Conservation (phyloP, 257 asterid species). For the Paulownia fortunei region DNA sequence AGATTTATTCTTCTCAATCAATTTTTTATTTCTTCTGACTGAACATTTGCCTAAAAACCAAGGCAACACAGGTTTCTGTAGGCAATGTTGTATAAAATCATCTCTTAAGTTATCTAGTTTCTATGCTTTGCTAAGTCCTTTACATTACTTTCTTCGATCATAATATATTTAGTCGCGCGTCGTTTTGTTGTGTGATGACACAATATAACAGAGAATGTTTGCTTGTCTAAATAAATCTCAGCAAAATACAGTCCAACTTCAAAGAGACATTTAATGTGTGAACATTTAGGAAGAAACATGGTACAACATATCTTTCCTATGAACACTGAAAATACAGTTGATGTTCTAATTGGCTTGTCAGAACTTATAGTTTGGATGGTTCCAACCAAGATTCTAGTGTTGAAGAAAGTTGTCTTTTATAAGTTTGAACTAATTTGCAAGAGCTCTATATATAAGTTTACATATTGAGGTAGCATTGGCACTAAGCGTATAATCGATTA, state of each 20-base stretch:
- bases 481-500: too few species aligned
- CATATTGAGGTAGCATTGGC: too few species aligned
- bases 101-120: neutral
- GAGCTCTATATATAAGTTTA: too few species aligned
- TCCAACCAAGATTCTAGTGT: too few species aligned
- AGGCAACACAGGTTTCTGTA: constrained; percentile 22
- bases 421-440: too few species aligned
- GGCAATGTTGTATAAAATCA: constrained; percentile 24
- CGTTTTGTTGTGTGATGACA: neutral
- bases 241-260: neutral
- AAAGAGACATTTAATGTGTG: neutral
- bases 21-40: neutral
- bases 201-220: too few species aligned
- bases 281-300: neutral
- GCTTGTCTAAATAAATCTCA: too few species aligned
- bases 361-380: too few species aligned
- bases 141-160: neutral
- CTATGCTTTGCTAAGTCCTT: neutral
- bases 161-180: neutral
- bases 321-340: too few species aligned
- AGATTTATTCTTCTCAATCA: constrained; percentile 14
- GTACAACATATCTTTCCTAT: neutral
- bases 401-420: too few species aligned
- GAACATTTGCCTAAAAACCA: constrained; percentile 22
- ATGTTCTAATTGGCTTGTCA: too few species aligned